Conservation (phyloP, 192 early-diverging fungal genomes). For the Coemansia sp. region DNA sequence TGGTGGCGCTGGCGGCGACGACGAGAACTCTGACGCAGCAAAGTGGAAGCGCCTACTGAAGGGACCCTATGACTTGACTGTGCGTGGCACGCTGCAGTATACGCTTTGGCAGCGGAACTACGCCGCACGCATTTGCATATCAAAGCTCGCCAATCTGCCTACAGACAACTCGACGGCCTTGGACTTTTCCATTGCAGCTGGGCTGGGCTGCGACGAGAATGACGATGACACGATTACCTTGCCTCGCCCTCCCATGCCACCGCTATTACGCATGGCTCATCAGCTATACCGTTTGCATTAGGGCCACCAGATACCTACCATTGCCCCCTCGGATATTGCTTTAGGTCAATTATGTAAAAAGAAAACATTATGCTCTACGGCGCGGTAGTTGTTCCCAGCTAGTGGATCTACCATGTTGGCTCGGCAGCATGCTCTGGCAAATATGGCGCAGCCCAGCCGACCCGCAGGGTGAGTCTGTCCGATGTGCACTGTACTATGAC, state of each 20-base stretch:
- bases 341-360: not conserved
- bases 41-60: constrained; percentile 44
- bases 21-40: constrained; percentile 40
- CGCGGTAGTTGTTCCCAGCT: not conserved
- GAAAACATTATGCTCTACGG: not conserved
- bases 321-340: not conserved
- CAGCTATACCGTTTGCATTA: not conserved
- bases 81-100: constrained; percentile 56
- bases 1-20: constrained; percentile 19
- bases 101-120: constrained; percentile 56
- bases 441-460: not conserved
- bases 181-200: constrained; percentile 21
- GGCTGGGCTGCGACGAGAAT: constrained; percentile 47
- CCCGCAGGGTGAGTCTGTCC: not conserved
- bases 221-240: constrained; percentile 47
- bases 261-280: constrained; percentile 6
- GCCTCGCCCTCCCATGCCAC: constrained; percentile 30
- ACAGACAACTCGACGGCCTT: constrained; percentile 14
- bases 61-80: constrained; percentile 54
- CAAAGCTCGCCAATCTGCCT: constrained; percentile 52
- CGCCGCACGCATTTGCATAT: constrained; percentile 50
- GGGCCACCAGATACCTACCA: not conserved
- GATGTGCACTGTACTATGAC: not conserved
- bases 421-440: not conserved
- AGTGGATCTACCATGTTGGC: not conserved